Conservation (phyloP, 2,329 filamentous ascomycete species). For the Cephalotrichum gorgonifer region DNA sequence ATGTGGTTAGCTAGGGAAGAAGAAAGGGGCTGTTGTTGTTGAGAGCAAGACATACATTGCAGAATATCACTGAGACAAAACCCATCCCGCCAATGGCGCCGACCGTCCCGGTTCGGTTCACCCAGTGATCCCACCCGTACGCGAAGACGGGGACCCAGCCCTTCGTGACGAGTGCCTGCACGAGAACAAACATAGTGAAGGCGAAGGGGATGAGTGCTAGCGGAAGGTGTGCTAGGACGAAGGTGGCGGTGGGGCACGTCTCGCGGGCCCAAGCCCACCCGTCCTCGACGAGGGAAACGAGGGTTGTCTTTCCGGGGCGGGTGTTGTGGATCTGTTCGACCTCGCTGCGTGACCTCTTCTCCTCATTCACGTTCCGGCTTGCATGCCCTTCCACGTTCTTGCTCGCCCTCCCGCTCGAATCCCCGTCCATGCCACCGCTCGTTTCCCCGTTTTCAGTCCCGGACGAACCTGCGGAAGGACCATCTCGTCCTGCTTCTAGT, state of each 20-base stretch:
- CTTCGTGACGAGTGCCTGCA: conserved; percentile 62
- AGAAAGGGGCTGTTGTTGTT: background rate
- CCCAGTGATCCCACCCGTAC: conserved; percentile 65
- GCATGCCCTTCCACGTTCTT: no score
- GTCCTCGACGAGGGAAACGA: conserved; percentile 37
- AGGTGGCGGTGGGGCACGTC: conserved; percentile 60
- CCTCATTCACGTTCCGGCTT: conserved; percentile 7
- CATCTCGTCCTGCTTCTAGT: no score
- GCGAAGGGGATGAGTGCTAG: conserved; percentile 61
- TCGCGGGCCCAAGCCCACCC: conserved; percentile 51
- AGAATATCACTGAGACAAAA: conserved; percentile 59
- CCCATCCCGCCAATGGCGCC: conserved; percentile 64
- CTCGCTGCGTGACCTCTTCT: conserved; percentile 6
- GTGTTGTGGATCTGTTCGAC: background rate
- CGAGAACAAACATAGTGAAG: conserved; percentile 64
- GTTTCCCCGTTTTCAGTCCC: no score
- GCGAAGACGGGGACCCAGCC: conserved; percentile 68
- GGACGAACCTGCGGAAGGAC: no score
- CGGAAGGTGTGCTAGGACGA: conserved; percentile 55
- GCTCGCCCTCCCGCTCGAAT: no score
- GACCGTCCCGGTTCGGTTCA: conserved; percentile 55
- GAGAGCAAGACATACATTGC: conserved; percentile 50
- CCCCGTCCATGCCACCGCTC: no score
- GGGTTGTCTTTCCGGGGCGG: conserved; percentile 24
- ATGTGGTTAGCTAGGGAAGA: background rate